These are phyloP conservation scores for Cicer chorassanicum DNA, from an alignment of 306 rosid genomes.

Conservation along the genomic window DNA sequence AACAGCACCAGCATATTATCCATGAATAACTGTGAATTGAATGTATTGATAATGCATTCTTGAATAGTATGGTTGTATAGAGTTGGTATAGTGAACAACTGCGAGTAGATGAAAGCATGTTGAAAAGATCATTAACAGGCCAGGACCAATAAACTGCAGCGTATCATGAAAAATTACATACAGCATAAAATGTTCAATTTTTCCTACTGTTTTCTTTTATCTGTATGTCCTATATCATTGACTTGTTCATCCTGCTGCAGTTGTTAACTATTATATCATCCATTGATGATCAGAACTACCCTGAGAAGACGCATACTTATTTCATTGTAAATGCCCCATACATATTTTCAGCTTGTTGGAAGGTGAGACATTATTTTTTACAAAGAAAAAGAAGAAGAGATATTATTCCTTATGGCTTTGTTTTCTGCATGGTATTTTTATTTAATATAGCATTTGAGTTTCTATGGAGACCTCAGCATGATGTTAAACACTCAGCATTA, in stretches of 20 bases:
- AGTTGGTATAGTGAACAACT: slow-evolving; percentile 16
- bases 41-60: slow-evolving; percentile 7
- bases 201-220: neutral
- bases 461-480: slow-evolving; percentile 36
- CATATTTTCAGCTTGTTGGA: slow-evolving; percentile 96
- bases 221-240: slow-evolving; percentile 21
- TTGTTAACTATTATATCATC: slow-evolving; percentile 78
- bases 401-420: slow-evolving; percentile 38
- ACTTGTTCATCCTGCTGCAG: slow-evolving; percentile 59
- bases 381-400: neutral
- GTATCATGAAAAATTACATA: slow-evolving; percentile 17
- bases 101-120: neutral
- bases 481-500: slow-evolving; percentile 40
- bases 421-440: slow-evolving; percentile 28
- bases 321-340: slow-evolving; percentile 85
- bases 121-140: slow-evolving; percentile 24
- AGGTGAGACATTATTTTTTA: slow-evolving; percentile 56
- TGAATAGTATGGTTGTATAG: slow-evolving; percentile 32
- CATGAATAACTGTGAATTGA: slow-evolving; percentile 33
- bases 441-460: slow-evolving; percentile 33
- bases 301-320: slow-evolving; percentile 88
- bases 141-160: slow-evolving; percentile 16
- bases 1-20: neutral
- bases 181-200: neutral
- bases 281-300: slow-evolving; percentile 94